A percentile compares a stretch with the other conserved stretches of the same genome.
Conservation (phyloP, 192 early-diverging fungal genomes). For the Kappamyces sp. region DNA sequence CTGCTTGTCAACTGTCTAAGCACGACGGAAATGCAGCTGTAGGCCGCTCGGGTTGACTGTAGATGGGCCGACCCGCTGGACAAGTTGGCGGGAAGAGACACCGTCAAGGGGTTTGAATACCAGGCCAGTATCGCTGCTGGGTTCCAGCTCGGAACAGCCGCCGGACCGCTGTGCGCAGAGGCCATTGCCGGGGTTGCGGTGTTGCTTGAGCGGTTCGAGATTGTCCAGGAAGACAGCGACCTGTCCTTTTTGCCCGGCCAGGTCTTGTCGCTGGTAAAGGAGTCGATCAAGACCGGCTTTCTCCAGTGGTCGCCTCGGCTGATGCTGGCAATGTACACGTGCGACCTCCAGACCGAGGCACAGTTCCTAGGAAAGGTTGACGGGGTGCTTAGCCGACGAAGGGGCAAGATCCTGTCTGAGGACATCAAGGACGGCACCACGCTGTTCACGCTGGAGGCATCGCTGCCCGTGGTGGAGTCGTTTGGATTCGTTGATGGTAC, state of each 20-base stretch:
- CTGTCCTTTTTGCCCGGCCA: slow-evolving; percentile 63
- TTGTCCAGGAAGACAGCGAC: slow-evolving; percentile 20
- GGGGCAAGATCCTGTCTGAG: slow-evolving; percentile 89
- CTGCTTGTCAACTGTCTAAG: slow-evolving; percentile 3
- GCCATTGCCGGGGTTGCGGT: slow-evolving; percentile 83
- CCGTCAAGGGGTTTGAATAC: slow-evolving; percentile 14
- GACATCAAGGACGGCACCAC: slow-evolving; percentile 98
- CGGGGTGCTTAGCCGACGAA: slow-evolving; percentile 81
- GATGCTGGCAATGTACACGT: slow-evolving; percentile 93
- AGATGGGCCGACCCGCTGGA: slow-evolving; percentile 13
- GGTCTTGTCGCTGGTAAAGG: slow-evolving; percentile 79
- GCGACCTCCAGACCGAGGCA: slow-evolving; percentile 88
- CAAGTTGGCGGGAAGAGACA: too few species aligned
- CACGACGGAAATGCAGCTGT: not conserved
- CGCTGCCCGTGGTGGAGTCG: slow-evolving; percentile 91
- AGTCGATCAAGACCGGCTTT: slow-evolving; percentile 77
- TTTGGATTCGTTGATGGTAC: slow-evolving; percentile 97
- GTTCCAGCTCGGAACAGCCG: slow-evolving; percentile 87
- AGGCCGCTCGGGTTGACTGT: slow-evolving; percentile 8
- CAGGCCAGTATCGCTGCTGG: slow-evolving; percentile 80
- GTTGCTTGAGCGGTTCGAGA: slow-evolving; percentile 60
- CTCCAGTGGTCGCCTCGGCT: slow-evolving; percentile 91
- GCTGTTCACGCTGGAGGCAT: slow-evolving; percentile 83
- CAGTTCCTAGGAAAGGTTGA: slow-evolving; percentile 96
- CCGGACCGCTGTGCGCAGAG: slow-evolving; percentile 91